These are phyloP conservation scores for Lichtheimia ramosa DNA, from an alignment of 371 early-diverging fungal species.

Conservation along the genomic window DNA sequence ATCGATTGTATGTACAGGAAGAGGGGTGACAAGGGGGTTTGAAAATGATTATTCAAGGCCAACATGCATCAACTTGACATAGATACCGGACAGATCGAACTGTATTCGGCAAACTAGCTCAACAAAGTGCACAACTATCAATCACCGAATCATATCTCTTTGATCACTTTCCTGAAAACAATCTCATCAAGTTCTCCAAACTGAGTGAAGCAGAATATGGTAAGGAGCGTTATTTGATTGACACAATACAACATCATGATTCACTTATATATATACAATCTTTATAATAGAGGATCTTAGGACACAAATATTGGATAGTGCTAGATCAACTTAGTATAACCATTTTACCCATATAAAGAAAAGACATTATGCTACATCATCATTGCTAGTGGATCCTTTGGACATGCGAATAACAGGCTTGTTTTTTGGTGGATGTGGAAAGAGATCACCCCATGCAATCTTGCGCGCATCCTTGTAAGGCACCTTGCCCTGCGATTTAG, in stretches of 20 bases:
- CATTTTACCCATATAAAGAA: no score
- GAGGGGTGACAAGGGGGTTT: not conserved
- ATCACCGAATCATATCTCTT: constrained; percentile 70
- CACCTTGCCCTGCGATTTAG: constrained; percentile 75
- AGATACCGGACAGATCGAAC: constrained; percentile 66
- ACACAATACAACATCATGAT: no score
- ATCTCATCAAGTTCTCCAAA: constrained; percentile 60
- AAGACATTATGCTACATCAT: no score
- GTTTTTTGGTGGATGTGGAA: constrained; percentile 76
- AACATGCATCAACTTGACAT: not conserved
- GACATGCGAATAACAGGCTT: constrained; percentile 33
- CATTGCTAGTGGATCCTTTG: constrained; percentile 6
- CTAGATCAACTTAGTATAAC: not conserved
- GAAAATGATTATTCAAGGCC: no score
- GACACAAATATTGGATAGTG: not conserved
- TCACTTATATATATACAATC: not conserved
- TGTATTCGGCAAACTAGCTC: constrained; percentile 73
- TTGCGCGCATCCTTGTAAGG: constrained; percentile 79
- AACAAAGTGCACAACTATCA: constrained; percentile 81
- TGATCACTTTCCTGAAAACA: constrained; percentile 60
- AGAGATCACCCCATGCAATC: constrained; percentile 80
- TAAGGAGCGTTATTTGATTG: constrained; percentile 19
- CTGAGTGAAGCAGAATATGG: constrained; percentile 59
- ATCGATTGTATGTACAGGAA: constrained; percentile 54
- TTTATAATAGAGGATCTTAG: not conserved